Conservation (phyloP, 2,329 filamentous ascomycete genomes). For the Tolypocladium pustulatum region DNA sequence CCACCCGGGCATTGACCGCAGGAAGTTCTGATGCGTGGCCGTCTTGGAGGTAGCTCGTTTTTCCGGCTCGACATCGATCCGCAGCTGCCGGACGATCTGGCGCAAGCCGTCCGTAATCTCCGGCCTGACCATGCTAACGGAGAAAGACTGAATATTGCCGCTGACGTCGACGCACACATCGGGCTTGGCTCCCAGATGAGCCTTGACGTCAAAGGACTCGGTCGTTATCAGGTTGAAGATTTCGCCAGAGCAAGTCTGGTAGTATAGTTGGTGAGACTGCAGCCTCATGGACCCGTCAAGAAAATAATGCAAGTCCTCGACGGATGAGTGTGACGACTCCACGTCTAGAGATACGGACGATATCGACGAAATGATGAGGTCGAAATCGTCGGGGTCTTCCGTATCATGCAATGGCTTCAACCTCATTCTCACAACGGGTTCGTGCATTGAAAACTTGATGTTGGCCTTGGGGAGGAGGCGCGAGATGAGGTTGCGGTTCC, state of each 20-base stretch:
- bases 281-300: constrained; percentile 73
- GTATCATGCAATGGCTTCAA: constrained; percentile 64
- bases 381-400: constrained; percentile 68
- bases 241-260: constrained; percentile 74
- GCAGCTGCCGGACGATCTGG: constrained; percentile 80
- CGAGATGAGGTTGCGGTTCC: constrained; percentile 64
- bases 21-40: constrained; percentile 51
- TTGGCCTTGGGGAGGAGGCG: constrained; percentile 87
- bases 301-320: constrained; percentile 79
- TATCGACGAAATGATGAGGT: constrained; percentile 88
- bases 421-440: constrained; percentile 84
- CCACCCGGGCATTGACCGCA: constrained; percentile 76
- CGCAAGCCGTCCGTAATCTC: constrained; percentile 89
- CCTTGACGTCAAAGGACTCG: constrained; percentile 78
- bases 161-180: constrained; percentile 74
- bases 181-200: constrained; percentile 74
- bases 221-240: constrained; percentile 82
- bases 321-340: constrained; percentile 86
- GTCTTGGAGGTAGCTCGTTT: constrained; percentile 40
- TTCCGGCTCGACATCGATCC: constrained; percentile 55
- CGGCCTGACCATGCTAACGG: constrained; percentile 77
- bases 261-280: constrained; percentile 83
- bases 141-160: constrained; percentile 76
- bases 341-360: constrained; percentile 89
- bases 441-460: constrained; percentile 93